These are phyloP conservation scores for Cornus florida DNA, from an alignment of 148 eudicot species.

Conservation along the genomic window DNA sequence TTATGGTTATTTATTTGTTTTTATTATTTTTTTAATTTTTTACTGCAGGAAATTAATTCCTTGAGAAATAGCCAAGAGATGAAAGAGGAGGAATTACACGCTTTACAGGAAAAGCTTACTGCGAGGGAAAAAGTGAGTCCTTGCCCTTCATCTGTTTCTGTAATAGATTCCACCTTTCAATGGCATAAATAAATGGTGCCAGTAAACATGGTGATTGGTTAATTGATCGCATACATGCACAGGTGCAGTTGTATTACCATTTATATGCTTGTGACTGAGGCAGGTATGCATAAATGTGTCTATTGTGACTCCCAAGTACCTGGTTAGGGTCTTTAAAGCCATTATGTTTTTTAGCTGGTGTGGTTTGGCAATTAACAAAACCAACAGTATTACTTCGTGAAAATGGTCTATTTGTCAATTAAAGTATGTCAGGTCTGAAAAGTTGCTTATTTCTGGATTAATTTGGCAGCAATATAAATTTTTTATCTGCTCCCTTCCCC, in stretches of 20 bases:
- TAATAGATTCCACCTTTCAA: not conserved
- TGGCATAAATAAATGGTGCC: not conserved
- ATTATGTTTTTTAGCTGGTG: not conserved
- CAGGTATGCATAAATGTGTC: not conserved
- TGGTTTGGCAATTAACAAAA: not conserved
- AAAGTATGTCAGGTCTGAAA: not conserved
- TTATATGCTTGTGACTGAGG: not conserved
- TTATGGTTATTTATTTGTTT: not conserved
- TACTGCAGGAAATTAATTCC: conserved; percentile 64
- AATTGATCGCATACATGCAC: no score
- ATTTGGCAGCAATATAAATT: no score
- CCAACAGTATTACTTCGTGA: no score
- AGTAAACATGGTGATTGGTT: not conserved
- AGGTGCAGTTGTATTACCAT: not conserved
- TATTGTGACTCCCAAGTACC: not conserved
- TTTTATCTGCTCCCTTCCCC: not conserved
- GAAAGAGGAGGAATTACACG: conserved; percentile 69
- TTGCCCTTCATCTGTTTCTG: not conserved
- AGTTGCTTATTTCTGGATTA: not conserved
- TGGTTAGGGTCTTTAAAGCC: not conserved
- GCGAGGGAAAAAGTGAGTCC: conserved; percentile 63
- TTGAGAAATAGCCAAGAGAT: conserved; percentile 47
- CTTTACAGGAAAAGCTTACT: conserved; percentile 60
- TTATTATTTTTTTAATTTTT: not conserved
- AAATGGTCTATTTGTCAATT: not conserved